Evolutionary conservation across 306 rosid genomes (phyloP), one percentile per base, ranked within the genome.

Genomic region (Dalbergia cochinchinensis): DNA sequence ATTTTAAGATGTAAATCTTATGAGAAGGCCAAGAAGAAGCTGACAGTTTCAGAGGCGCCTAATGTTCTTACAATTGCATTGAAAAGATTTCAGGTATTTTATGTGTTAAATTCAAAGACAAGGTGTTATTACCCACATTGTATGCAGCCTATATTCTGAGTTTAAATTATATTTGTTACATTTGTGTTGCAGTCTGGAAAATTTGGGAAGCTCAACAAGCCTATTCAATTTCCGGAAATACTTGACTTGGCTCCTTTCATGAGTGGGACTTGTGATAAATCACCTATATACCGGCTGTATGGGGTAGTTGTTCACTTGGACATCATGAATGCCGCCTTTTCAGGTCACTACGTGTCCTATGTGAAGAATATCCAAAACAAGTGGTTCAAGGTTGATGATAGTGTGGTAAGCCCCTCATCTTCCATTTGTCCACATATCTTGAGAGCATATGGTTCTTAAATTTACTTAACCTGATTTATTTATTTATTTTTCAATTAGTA

Each of bases 331-430:
- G 91, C 98, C 4, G 82, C 98, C 34, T 96, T 91, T 89, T 93
- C 99, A 31, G 99, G 99, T 78, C 99, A 96, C 84, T 96, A 96
- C 10, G 98, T 96, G 64, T 89, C 94, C 91, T 96, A 93, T 78
- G 94, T 93, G 76, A 96, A 90, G 91, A 96, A 88, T 78, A 77
- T 80, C 44, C 97, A 90, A 62, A 91, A 96, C 88, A 96, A 81
- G 90, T 96, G 99, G 99, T 96, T 96, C 93, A 91, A 93, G 92
- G 86, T 88, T 72, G 99, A 96, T 78, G 99, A 96, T 89, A 93
- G 97, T 76, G 86, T 73, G 86, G 99, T 93, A 87, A 73, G 92
- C 74, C 75, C 33, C 80, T 66, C 47, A 58, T 54, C 55, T 76
- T 66, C 77, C 64, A 19, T 76, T 67, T 61, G 78, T 60, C 57